Evolutionary conservation across 768 basidiomycete genomes (phyloP).

Genomic region (Lactarius hatsudake): DNA sequence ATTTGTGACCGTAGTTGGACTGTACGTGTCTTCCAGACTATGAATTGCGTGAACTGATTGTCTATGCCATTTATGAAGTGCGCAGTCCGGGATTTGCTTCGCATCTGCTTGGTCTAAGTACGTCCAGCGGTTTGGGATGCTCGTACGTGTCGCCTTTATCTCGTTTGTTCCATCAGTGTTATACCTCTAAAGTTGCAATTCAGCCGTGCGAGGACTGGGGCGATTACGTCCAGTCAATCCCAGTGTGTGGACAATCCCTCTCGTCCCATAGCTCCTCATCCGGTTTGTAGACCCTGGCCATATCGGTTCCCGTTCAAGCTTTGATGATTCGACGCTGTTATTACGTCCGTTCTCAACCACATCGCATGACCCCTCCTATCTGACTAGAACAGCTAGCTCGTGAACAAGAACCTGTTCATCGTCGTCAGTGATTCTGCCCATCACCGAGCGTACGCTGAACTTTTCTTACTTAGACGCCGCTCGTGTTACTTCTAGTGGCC

Average conservation of each 20-base stretch:
- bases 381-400: slow-evolving; percentile 4
- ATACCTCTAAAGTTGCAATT: not conserved
- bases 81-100: slow-evolving; percentile 11
- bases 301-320: slow-evolving; percentile 12
- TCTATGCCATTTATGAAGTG: not conserved
- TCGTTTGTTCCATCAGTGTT: no score
- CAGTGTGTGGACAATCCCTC: not conserved
- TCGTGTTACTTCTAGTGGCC: slow-evolving; percentile 8
- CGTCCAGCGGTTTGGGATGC: not conserved
- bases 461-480: slow-evolving; percentile 1
- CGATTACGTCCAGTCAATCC: slow-evolving; percentile 1
- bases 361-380: not conserved
- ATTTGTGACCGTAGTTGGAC: slow-evolving; percentile 10
- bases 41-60: not conserved
- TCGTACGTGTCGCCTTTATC: not conserved
- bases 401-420: slow-evolving; percentile 9
- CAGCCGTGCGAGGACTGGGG: not conserved
- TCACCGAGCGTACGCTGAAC: not conserved
- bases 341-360: slow-evolving; percentile 9
- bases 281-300: slow-evolving; percentile 1
- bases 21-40: not conserved
- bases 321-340: slow-evolving; percentile 20
- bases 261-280: not conserved
- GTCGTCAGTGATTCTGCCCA: slow-evolving; percentile 1
- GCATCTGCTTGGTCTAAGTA: slow-evolving; percentile 5